Base-by-base conservation (phyloP, 2,329 filamentous ascomycete genomes). In the Ascochyta fabae region DNA sequence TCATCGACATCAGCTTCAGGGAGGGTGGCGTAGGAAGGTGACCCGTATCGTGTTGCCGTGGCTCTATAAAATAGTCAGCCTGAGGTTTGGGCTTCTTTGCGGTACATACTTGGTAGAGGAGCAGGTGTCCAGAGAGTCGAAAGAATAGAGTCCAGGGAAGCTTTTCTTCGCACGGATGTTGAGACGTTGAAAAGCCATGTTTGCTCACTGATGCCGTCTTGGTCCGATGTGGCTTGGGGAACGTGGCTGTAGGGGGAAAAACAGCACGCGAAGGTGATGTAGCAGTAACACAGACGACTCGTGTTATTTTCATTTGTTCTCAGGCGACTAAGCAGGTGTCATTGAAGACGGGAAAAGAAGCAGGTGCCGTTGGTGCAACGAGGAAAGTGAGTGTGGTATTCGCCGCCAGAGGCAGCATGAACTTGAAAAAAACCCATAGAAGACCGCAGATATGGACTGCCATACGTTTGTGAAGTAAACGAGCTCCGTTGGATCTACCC, bases 91-190 rank as follows among this genome's bases (percentile, higher is more conserved):
- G 2, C 6, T 3, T 27, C n/a, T 2, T 2, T 15, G 15, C 8
- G 16, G 5, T 3, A 35, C 48, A 3, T 44, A 66, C 61, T 29
- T 39, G 4, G 52, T 34, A 23, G 52, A 29, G 2, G 23, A 24
- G 15, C 12, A 31, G 15, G 33, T 48, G 6, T 61, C 43, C n/a
- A 47, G 48, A 31, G 60, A 53, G 16, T 44, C 56, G 43, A 55
- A 64, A 54, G 59, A 58, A 60, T 68, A 66, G 53, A 72, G 63
- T 15, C 65, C 67, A 6, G 69, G 65, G 35, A 72, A 53, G 40
- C 71, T 73, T 58, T 69, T 71, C 51, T 66, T 73, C 12, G 66
- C 65, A 47, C 62, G 61, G 39, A 71, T 45, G 19, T 61, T 62
- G 23, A 73, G 59, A 34, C 61, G 65, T 49, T 66, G 67, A 33